phyloP scores from a whole-genome alignment of 768 basidiomycete species.

The Cystobasidium onofrii region DNA sequence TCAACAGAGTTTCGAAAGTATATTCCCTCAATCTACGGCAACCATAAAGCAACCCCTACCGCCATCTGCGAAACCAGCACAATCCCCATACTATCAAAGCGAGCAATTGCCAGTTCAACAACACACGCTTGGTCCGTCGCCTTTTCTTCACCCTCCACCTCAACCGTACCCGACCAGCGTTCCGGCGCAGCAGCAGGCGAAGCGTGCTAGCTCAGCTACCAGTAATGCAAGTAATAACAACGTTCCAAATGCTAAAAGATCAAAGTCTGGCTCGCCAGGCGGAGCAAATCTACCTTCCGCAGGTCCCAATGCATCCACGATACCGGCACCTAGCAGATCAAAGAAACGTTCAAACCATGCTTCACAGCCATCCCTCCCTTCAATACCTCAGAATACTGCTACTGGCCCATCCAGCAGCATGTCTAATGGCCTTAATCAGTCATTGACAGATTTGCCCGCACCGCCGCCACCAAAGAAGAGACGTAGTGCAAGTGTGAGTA shows the following conservation, averaged over 20 bases:
- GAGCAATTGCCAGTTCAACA: background rate
- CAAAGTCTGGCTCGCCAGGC: background rate
- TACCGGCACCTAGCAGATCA: background rate
- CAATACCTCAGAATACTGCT: background rate
- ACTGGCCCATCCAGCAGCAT: background rate
- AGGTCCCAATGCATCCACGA: background rate
- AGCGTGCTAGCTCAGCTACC: background rate
- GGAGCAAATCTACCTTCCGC: background rate
- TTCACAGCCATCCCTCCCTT: background rate
- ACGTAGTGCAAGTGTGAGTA: background rate
- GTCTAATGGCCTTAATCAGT: background rate
- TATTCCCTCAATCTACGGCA: background rate
- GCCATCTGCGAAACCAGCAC: background rate
- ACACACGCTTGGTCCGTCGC: background rate
- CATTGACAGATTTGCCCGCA: background rate
- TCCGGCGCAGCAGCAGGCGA: background rate
- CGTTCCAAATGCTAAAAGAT: background rate
- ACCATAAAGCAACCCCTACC: background rate
- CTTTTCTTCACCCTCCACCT: background rate
- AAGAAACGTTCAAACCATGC: background rate
- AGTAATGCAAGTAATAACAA: background rate
- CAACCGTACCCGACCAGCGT: background rate
- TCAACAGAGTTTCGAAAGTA: conserved; percentile 2
- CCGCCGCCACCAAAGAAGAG: conserved; percentile 2
- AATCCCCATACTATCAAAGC: background rate